phyloP scores from a whole-genome alignment of 2,329 filamentous ascomycete species.

The Xylaria sp. region DNA sequence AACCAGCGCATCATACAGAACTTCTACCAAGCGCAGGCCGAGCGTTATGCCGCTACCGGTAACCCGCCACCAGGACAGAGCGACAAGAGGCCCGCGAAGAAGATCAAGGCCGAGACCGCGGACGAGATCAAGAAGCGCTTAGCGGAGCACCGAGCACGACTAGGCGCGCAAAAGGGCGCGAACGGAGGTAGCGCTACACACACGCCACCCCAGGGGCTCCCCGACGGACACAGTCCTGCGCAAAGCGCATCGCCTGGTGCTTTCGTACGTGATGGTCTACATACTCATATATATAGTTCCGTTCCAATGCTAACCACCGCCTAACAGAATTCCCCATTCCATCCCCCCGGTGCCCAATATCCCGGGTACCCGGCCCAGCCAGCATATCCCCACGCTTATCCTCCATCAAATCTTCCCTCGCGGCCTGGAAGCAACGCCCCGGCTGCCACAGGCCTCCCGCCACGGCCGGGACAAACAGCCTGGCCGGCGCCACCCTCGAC shows the following conservation, averaged over 20 bases:
- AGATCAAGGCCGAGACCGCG: slow-evolving; percentile 77
- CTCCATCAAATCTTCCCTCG: slow-evolving; percentile 58
- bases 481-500: slow-evolving; percentile 55
- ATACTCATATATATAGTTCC: neutral
- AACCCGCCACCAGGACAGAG: slow-evolving; percentile 79
- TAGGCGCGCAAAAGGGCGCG: slow-evolving; percentile 68
- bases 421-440: slow-evolving; percentile 57
- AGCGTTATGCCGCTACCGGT: slow-evolving; percentile 82
- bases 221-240: slow-evolving; percentile 61
- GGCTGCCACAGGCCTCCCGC: slow-evolving; percentile 57
- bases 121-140: slow-evolving; percentile 84
- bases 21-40: slow-evolving; percentile 86
- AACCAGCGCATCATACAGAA: slow-evolving; percentile 86
- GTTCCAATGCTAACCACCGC: slow-evolving; percentile 18
- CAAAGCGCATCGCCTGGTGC: slow-evolving; percentile 63
- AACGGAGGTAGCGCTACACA: slow-evolving; percentile 63
- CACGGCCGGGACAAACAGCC: slow-evolving; percentile 55
- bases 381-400: slow-evolving; percentile 54
- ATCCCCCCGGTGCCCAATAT: slow-evolving; percentile 55
- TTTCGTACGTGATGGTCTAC: slow-evolving; percentile 64
- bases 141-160: slow-evolving; percentile 78
- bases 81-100: slow-evolving; percentile 74
- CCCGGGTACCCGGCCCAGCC: slow-evolving; percentile 56
- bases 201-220: slow-evolving; percentile 60
- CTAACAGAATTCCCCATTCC: slow-evolving; percentile 56